Conservation (phyloP, 1,284 basidiomycete species). For the Irpex sp. region DNA sequence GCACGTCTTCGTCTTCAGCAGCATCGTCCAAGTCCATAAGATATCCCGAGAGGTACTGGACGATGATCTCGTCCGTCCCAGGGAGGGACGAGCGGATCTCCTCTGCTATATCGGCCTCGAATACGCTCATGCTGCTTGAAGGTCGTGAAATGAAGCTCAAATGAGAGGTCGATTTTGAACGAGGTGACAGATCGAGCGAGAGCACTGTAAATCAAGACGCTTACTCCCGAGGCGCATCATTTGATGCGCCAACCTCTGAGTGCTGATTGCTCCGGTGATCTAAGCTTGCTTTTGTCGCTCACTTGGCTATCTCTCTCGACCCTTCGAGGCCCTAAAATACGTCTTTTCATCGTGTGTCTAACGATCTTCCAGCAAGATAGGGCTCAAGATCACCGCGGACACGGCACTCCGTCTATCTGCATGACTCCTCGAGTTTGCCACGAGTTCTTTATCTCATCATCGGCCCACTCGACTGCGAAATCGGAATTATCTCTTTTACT, state of each 20-base stretch:
- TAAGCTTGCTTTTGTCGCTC: neutral
- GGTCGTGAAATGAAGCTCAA: no score
- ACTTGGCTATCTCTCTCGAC: neutral
- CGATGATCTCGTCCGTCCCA: slow-evolving; percentile 89
- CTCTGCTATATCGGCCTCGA: slow-evolving; percentile 59
- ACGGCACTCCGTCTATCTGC: neutral
- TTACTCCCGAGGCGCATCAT: neutral
- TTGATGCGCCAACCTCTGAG: neutral
- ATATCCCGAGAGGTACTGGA: slow-evolving; percentile 91
- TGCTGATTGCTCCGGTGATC: neutral
- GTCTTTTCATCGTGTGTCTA: no score
- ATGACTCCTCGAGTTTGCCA: neutral
- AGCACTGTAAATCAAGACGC: neutral
- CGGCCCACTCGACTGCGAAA: neutral
- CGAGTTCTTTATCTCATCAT: neutral
- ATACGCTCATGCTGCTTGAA: slow-evolving; percentile 18
- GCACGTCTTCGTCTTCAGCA: slow-evolving; percentile 86
- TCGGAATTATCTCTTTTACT: neutral
- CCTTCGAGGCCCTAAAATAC: neutral
- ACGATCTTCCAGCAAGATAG: neutral
- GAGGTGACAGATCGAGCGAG: neutral
- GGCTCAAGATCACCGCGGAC: neutral
- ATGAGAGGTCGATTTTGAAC: no score
- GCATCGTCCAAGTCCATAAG: slow-evolving; percentile 93
- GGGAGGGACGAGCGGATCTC: slow-evolving; percentile 80